These are phyloP conservation scores for Cucurbita moschata DNA, from an alignment of 306 rosid species.

Conservation along the genomic window DNA sequence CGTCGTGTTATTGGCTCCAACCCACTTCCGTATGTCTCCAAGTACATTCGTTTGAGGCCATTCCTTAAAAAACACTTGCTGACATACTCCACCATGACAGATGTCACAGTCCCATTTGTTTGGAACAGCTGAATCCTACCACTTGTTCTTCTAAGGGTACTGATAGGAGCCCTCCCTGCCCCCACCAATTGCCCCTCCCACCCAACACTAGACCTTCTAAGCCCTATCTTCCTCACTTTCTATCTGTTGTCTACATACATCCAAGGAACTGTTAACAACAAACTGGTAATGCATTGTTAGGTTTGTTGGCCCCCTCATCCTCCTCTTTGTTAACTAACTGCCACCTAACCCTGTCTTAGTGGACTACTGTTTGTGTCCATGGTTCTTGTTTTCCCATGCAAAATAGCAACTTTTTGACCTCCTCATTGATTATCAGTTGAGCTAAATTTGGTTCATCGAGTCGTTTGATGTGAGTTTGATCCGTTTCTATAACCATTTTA, in stretches of 20 bases:
- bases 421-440: no score
- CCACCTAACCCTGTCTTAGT: neutral
- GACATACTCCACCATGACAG: constrained; percentile 1
- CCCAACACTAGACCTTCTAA: neutral
- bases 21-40: neutral
- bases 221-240: neutral
- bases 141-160: neutral
- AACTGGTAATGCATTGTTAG: neutral
- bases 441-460: no score
- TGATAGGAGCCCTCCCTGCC: neutral
- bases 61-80: neutral
- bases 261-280: neutral
- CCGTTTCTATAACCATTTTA: neutral
- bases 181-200: neutral
- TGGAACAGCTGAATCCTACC: neutral
- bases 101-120: neutral
- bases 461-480: neutral
- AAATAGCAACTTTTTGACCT: no score
- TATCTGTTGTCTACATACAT: constrained; percentile 1
- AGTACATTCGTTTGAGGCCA: neutral
- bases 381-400: no score
- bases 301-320: neutral
- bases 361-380: no score
- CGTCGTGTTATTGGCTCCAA: neutral
- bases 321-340: neutral